Percentiles rank a stretch among this genome's conserved stretches.
These are phyloP conservation scores for Calvatia gigantea DNA, from an alignment of 768 basidiomycete genomes.

Conservation along the genomic window DNA sequence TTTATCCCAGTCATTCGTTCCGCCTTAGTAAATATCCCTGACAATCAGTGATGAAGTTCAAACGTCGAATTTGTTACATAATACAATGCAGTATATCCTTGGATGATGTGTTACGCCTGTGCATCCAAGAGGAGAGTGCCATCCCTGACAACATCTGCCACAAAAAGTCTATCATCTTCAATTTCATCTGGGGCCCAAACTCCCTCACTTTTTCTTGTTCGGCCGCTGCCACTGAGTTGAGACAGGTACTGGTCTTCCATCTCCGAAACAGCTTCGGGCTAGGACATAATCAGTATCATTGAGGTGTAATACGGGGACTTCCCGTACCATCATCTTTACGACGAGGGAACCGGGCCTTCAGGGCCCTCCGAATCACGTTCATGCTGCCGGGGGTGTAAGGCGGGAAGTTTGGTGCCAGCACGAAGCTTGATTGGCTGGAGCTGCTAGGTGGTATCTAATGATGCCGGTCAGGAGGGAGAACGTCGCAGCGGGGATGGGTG, in stretches of 20 bases:
- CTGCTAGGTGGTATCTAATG: conserved; percentile 90
- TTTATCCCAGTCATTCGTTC: not conserved
- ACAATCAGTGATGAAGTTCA: no score
- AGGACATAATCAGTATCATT: conserved; percentile 6
- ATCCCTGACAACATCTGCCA: no score
- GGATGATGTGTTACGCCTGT: no score
- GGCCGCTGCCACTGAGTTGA: conserved; percentile 92
- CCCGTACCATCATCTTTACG: conserved; percentile 92
- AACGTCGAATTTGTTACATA: no score
- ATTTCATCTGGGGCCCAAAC: conserved; percentile 95
- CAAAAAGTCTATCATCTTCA: conserved; percentile 49
- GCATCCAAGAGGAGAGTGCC: no score
- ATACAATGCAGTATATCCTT: no score
- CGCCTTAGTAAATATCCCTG: no score
- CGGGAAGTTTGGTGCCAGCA: conserved; percentile 94
- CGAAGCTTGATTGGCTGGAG: conserved; percentile 99
- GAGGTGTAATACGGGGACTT: no score
- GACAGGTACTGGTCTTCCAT: conserved; percentile 97
- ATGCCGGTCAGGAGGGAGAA: conserved; percentile 67
- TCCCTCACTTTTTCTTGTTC: conserved; percentile 92
- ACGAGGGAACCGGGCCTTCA: conserved; percentile 78
- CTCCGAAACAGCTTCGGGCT: conserved; percentile 98
- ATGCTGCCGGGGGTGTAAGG: conserved; percentile 96
- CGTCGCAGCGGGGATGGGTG: conserved; percentile 54
- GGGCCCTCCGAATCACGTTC: conserved; percentile 91